These are phyloP conservation scores for Spergularia marina DNA, from an alignment of 148 eudicot genomes.

Conservation along the genomic window DNA sequence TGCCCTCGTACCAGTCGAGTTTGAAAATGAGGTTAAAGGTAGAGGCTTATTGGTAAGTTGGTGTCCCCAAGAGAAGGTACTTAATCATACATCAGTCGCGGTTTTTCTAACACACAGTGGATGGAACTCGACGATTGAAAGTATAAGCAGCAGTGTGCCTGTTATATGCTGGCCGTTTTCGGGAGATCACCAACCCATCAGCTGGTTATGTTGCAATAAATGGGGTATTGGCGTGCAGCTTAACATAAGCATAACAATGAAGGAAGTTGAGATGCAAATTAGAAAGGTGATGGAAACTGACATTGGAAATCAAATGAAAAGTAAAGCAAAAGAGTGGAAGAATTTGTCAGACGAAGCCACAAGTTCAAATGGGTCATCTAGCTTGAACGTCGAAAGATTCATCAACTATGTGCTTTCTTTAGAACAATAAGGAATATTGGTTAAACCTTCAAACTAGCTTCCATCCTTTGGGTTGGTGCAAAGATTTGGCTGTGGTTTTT, in stretches of 20 bases:
- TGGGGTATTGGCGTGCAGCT: not conserved
- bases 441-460: too few species aligned
- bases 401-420: slow-evolving; percentile 2
- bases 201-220: not conserved
- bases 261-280: not conserved
- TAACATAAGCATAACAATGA: not conserved
- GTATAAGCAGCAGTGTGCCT: slow-evolving; percentile 18
- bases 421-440: not conserved
- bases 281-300: not conserved
- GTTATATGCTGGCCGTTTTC: not conserved
- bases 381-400: not conserved
- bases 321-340: not conserved
- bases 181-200: not conserved
- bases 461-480: too few species aligned
- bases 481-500: too few species aligned
- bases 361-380: not conserved
- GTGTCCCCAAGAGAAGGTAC: slow-evolving; percentile 33
- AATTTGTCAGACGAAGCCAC: not conserved
- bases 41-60: slow-evolving; percentile 30
- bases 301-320: not conserved
- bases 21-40: slow-evolving; percentile 22
- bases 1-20: slow-evolving; percentile 17
- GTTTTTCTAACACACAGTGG: slow-evolving; percentile 33
- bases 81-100: slow-evolving; percentile 15
- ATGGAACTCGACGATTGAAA: slow-evolving; percentile 37